Evolutionary conservation across 371 early-diverging fungal species (phyloP).

Genomic region (Phascolomyces articulosus): DNA sequence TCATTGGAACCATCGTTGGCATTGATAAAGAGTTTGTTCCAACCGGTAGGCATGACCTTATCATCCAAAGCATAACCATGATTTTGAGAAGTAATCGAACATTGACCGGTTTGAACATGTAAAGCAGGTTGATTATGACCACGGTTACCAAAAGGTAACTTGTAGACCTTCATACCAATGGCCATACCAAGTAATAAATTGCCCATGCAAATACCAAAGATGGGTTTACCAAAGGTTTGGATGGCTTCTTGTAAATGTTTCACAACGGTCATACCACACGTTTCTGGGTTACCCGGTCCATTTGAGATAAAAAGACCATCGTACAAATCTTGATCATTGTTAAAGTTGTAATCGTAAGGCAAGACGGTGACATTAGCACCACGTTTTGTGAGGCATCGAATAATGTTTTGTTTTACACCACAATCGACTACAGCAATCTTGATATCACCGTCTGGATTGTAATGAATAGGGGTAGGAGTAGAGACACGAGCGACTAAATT

Average conservation of each 20-base stretch:
- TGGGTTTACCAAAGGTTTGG: slow-evolving; percentile 72
- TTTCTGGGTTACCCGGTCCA: slow-evolving; percentile 90
- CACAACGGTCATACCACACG: slow-evolving; percentile 66
- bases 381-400: slow-evolving; percentile 79
- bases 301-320: slow-evolving; percentile 95
- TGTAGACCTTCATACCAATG: slow-evolving; percentile 84
- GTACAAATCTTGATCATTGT: slow-evolving; percentile 56
- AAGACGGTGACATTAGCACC: slow-evolving; percentile 86
- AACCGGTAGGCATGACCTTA: slow-evolving; percentile 64
- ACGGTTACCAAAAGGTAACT: slow-evolving; percentile 94
- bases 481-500: slow-evolving; percentile 61
- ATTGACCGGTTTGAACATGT: slow-evolving; percentile 70
- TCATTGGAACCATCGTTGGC: slow-evolving; percentile 96
- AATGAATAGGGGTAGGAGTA: slow-evolving; percentile 64
- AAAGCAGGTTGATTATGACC: slow-evolving; percentile 96
- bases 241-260: slow-evolving; percentile 68
- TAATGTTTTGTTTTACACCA: slow-evolving; percentile 93
- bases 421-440: slow-evolving; percentile 85
- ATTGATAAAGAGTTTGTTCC: slow-evolving; percentile 86
- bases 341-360: slow-evolving; percentile 83
- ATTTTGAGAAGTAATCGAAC: slow-evolving; percentile 95
- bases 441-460: slow-evolving; percentile 76
- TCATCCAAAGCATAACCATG: slow-evolving; percentile 93
- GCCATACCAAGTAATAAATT: slow-evolving; percentile 91
- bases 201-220: slow-evolving; percentile 98